phyloP scores from a whole-genome alignment of 805 yeast genomes.

The Ascoidea rubescens region DNA sequence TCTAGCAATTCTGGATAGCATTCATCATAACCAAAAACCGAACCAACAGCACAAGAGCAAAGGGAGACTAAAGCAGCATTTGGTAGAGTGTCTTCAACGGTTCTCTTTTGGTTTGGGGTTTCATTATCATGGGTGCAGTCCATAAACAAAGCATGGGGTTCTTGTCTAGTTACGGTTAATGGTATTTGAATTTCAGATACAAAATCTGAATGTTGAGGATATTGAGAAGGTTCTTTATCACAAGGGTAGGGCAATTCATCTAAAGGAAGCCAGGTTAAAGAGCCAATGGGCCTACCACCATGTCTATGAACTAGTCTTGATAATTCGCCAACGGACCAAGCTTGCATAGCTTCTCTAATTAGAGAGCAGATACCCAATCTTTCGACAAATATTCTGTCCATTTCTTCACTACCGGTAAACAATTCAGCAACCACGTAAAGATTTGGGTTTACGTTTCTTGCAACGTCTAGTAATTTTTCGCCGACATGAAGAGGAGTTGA shows the following conservation, averaged over 20 bases:
- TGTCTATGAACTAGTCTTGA: slow-evolving; percentile 80
- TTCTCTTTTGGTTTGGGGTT: slow-evolving; percentile 76
- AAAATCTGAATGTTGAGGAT: slow-evolving; percentile 3
- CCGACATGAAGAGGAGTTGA: slow-evolving; percentile 96
- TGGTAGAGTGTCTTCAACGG: slow-evolving; percentile 88
- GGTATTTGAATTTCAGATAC: slow-evolving; percentile 60
- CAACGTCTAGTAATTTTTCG: slow-evolving; percentile 73
- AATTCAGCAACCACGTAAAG: slow-evolving; percentile 89
- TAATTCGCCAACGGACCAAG: slow-evolving; percentile 77
- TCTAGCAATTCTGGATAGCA: slow-evolving; percentile 72
- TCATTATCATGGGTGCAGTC: slow-evolving; percentile 97
- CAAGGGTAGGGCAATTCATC: slow-evolving; percentile 64
- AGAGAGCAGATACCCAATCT: slow-evolving; percentile 79
- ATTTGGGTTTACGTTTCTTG: slow-evolving; percentile 73
- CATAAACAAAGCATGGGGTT: slow-evolving; percentile 94
- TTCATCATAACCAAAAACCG: slow-evolving; percentile 90
- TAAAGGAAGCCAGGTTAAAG: slow-evolving; percentile 67
- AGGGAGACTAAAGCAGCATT: slow-evolving; percentile 90
- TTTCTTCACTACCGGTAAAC: slow-evolving; percentile 82
- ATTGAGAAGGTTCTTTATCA: slow-evolving; percentile 12
- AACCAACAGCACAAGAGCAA: slow-evolving; percentile 88
- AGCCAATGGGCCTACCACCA: slow-evolving; percentile 94
- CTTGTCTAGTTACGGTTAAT: slow-evolving; percentile 43
- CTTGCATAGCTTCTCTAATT: slow-evolving; percentile 95
- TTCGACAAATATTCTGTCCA: slow-evolving; percentile 85